phyloP scores from a whole-genome alignment of 1,284 basidiomycete genomes.

The Heterobasidion annosum region DNA sequence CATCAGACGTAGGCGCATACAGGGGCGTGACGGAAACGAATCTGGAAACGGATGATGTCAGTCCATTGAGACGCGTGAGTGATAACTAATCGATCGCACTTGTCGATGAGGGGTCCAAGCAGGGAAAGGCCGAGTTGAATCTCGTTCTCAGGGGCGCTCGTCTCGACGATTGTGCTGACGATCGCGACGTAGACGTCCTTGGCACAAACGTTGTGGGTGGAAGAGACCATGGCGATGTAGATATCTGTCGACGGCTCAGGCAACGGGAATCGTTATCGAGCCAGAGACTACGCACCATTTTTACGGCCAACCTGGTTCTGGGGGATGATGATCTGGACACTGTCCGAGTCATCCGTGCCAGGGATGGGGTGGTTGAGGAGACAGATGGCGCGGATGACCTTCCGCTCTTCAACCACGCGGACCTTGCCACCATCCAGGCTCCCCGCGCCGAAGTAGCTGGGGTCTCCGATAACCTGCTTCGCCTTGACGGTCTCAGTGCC shows the following conservation, averaged over 20 bases:
- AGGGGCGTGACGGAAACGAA: slow-evolving; percentile 87
- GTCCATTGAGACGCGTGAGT: slow-evolving; percentile 1
- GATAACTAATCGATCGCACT: slow-evolving; percentile 42
- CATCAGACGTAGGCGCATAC: slow-evolving; percentile 84
- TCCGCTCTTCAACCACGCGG: slow-evolving; percentile 86
- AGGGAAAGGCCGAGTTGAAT: slow-evolving; percentile 88
- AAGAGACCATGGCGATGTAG: slow-evolving; percentile 96
- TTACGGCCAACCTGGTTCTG: slow-evolving; percentile 95
- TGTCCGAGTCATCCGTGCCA: slow-evolving; percentile 92
- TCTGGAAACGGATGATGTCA: slow-evolving; percentile 29
- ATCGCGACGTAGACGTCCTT: slow-evolving; percentile 95
- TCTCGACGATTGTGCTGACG: slow-evolving; percentile 98
- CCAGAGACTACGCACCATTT: slow-evolving; percentile 64
- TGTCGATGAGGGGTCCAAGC: slow-evolving; percentile 90
- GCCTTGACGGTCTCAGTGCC: slow-evolving; percentile 94
- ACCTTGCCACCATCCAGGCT: slow-evolving; percentile 73
- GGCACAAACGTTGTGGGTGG: slow-evolving; percentile 95
- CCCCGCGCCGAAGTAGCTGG: slow-evolving; percentile 90
- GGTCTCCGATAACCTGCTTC: slow-evolving; percentile 97
- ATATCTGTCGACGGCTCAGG: slow-evolving; percentile 61
- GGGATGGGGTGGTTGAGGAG: slow-evolving; percentile 98
- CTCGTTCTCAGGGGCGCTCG: slow-evolving; percentile 87
- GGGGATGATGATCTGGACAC: slow-evolving; percentile 96
- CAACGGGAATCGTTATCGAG: not conserved
- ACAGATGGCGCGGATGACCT: slow-evolving; percentile 96